Evolutionary conservation across 1,139 yeast genomes (phyloP), one percentile per base, ranked within the genome.

Genomic region (Magnusiomyces fungicola): DNA sequence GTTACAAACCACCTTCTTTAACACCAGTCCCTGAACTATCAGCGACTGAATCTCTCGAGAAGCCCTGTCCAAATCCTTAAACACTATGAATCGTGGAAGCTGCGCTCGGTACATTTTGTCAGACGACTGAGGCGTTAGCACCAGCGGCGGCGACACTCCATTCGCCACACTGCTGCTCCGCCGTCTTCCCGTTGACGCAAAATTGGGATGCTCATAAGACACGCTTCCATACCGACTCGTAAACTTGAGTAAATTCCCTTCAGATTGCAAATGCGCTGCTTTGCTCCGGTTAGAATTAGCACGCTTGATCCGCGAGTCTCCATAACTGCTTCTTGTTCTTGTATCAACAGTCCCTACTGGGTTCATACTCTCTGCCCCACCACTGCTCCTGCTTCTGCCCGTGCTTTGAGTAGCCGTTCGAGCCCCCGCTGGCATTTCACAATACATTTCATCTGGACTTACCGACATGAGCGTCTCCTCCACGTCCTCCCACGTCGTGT

Each of bases 11-110:
- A 40, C 43, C 22, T 25, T 38, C 24, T 45, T 45, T 6, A 14
- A 29, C 7, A 38, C 32, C 38, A 45, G 34, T 23, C 42, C 44
- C 24, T 45, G 39, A 5, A 45, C 42, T 29, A 45, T n/a, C 27
- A 38, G 12, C 19, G 39, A 45, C 38, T 29, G 43, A 14, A 38
- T 38, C 21, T 42, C 45, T 30, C 45, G 24, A 3, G 45, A 42
- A 10, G 45, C 45, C 19, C 25, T 14, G 14, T 42, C 37, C 21
- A 42, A 19, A 22, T 42, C 45, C 19, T 42, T 42, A 16, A 42
- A 19, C 3, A 42, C 30, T 7, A 42, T 30, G 21, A 42, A 42
- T 30, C 45, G 29, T 3, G 45, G 45, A 12, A 42, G 27, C 18
- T 22, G 12, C 5, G 36, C 10, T 10, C 45, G 10, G 3, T 29